Evolutionary conservation across 1,284 basidiomycete genomes (phyloP), one percentile per base, ranked within the genome.

Genomic region (Sporisorium sorghi): DNA sequence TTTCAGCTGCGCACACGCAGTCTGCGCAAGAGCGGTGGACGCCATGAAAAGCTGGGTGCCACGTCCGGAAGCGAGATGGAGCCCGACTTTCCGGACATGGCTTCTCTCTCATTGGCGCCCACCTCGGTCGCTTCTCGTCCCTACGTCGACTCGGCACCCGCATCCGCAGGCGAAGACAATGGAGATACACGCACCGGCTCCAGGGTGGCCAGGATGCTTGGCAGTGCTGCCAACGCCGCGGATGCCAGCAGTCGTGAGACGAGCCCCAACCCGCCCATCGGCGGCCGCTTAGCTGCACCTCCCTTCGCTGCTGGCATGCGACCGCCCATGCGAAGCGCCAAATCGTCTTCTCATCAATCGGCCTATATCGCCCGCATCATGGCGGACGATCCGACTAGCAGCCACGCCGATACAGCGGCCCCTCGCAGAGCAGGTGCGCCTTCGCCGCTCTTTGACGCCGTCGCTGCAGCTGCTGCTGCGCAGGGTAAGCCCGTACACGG

Each of bases 31-130:
- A 60, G 59, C 26, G 50, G 30, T 7, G 62, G 65, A 24, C 50
- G 64, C 11, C 64, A 67, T 26, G 71, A 76, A 40, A 73, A 73
- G 58, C 55, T 65, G 3, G 71, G 67, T 26, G 73, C 64, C 17
- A 73, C 69, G 1, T 73, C 73, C 12, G 73, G 67, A 11, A 76
- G 73, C 49, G 73, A 76, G 58, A 66, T 73, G 66, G 73, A 76
- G 28, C 73, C 73, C 21, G 68, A 76, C 50, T 76, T 76, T 42
- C 73, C 73, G 3, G 73, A 76, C 43, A 76, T 76, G 73, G 73
- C 73, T 10, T 73, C 69, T 40, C 57, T 76, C 9, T 73, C 73
- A 7, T 46, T 76, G 44, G 70, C 73, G 24, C 71, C 65, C 8
- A 64, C 23, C 21, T 40, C 52, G 12, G n/a, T n/a, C 17, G 43